Percentiles rank a stretch among this genome's conserved stretches.
These are phyloP conservation scores for Candida stauntonica DNA, from an alignment of 805 yeast genomes.

Conservation along the genomic window DNA sequence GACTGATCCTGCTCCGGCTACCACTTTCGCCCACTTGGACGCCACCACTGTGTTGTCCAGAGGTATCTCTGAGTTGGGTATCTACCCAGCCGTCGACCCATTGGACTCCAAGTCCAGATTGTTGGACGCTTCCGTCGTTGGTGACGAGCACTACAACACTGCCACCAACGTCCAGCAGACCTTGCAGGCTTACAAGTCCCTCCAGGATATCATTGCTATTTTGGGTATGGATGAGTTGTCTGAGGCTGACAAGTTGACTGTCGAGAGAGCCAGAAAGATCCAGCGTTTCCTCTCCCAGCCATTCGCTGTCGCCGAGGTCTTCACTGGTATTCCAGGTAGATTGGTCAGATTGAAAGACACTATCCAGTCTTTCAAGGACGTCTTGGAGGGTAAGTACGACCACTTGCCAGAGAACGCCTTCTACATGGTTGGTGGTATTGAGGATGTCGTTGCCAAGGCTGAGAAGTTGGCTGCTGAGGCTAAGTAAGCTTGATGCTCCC, in stretches of 20 bases:
- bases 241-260: constrained; percentile 97
- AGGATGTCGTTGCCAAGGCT: constrained; percentile 97
- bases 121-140: constrained; percentile 94
- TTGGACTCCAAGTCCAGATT: constrained; percentile 98
- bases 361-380: constrained; percentile 90
- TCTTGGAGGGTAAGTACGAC: constrained; percentile 97
- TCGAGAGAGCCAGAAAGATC: constrained; percentile 99
- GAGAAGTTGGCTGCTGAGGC: constrained; percentile 97
- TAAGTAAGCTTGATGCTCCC: constrained; percentile 39
- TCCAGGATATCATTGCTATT: constrained; percentile 99
- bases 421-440: constrained; percentile 99
- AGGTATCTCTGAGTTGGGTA: constrained; percentile 99
- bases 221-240: constrained; percentile 99
- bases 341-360: constrained; percentile 97
- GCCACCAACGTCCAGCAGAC: constrained; percentile 97
- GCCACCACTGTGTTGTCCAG: constrained; percentile 99
- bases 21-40: constrained; percentile 99
- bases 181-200: constrained; percentile 98
- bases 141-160: constrained; percentile 97
- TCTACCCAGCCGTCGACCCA: constrained; percentile 99
- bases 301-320: constrained; percentile 98
- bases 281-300: constrained; percentile 99
- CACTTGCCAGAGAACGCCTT: constrained; percentile 98
- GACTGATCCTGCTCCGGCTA: constrained; percentile 99
- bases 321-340: constrained; percentile 99